Evolutionary conservation across 495 filamentous ascomycete genomes (phyloP).

Genomic region (Podospora pseudoanserina): DNA sequence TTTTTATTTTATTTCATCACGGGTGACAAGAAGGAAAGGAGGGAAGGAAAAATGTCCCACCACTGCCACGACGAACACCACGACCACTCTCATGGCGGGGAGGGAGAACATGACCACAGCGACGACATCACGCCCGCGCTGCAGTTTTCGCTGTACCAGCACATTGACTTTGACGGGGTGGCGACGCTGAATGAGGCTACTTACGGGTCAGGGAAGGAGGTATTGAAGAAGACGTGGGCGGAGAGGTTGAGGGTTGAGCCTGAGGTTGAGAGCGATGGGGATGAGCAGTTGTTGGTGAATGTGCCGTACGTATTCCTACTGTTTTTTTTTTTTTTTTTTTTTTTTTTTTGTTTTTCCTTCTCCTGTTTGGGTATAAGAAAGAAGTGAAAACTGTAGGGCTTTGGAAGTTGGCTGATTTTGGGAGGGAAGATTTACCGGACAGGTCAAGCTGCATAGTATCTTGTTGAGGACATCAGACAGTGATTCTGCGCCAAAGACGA

Average conservation of each 20-base stretch:
- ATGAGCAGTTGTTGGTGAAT: conserved; percentile 90
- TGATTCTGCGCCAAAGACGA: conserved; percentile 68
- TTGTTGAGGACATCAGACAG: conserved; percentile 73
- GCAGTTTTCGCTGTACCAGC: conserved; percentile 81
- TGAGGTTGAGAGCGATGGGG: conserved; percentile 76
- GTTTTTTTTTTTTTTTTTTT: neutral
- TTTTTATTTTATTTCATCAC: neutral
- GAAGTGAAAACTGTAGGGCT: no score
- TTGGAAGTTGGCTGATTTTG: no score
- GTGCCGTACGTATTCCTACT: conserved; percentile 66
- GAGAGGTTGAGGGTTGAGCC: conserved; percentile 68
- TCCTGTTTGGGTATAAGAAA: no score
- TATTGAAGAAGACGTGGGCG: conserved; percentile 88
- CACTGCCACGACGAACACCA: conserved; percentile 45
- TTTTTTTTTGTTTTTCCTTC: no score
- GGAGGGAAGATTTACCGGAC: conserved; percentile 74
- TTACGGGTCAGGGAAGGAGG: conserved; percentile 62
- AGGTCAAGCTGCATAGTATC: conserved; percentile 86
- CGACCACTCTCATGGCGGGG: conserved; percentile 33
- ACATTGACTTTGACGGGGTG: conserved; percentile 85
- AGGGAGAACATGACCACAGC: conserved; percentile 65
- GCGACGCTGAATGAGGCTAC: conserved; percentile 77
- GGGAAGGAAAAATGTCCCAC: conserved; percentile 39
- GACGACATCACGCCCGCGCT: conserved; percentile 89
- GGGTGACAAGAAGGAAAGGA: no score